Evolutionary conservation across 2,329 filamentous ascomycete species (phyloP).

Genomic region (Trichoderma endophyticum): DNA sequence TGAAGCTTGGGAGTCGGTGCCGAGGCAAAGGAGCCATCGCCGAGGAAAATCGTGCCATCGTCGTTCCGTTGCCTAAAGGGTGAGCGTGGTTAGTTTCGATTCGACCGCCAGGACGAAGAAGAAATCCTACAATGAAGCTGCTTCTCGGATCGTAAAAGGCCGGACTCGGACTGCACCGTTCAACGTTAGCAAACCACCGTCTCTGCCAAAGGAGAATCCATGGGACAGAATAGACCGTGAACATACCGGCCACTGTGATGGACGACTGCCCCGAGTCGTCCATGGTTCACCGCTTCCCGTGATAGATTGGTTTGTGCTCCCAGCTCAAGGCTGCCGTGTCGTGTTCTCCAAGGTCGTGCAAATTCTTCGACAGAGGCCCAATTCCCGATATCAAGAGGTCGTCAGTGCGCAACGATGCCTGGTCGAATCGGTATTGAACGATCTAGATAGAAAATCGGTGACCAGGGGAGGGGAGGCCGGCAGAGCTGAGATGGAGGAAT

Average conservation of each 20-base stretch:
- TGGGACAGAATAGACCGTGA: neutral
- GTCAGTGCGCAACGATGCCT: neutral
- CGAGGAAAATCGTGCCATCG: slow-evolving; percentile 88
- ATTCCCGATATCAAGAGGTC: neutral
- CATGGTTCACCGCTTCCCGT: slow-evolving; percentile 22
- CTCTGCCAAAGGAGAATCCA: neutral
- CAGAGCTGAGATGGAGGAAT: slow-evolving; percentile 4
- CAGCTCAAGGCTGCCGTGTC: neutral
- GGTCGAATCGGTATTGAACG: neutral
- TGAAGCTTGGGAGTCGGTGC: slow-evolving; percentile 79
- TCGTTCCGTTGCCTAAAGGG: slow-evolving; percentile 60
- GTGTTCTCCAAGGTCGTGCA: neutral
- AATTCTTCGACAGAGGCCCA: neutral
- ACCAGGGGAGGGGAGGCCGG: neutral
- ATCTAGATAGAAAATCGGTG: slow-evolving; percentile 4
- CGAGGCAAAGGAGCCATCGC: slow-evolving; percentile 90
- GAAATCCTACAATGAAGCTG: slow-evolving; percentile 71
- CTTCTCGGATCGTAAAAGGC: slow-evolving; percentile 83
- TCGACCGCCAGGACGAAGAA: neutral
- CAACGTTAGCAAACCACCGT: slow-evolving; percentile 25
- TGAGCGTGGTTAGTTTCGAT: slow-evolving; percentile 13
- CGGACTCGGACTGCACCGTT: slow-evolving; percentile 60
- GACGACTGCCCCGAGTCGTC: slow-evolving; percentile 44
- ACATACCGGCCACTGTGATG: slow-evolving; percentile 56
- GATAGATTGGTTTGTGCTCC: neutral